These are phyloP conservation scores for Pseudoturritis turrita DNA, from an alignment of 345 rosid species.

Conservation along the genomic window DNA sequence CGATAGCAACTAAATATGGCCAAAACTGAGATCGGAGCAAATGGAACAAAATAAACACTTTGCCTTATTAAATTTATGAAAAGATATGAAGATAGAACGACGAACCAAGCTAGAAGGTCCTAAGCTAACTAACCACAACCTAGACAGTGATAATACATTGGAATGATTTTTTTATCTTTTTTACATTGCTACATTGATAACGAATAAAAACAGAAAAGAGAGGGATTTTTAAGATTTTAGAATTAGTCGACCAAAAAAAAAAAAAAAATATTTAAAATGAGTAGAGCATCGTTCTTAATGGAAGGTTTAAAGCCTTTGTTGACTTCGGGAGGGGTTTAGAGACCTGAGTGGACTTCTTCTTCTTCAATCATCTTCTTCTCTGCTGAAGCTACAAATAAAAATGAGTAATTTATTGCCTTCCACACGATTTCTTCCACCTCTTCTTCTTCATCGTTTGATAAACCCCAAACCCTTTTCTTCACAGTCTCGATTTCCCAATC, in stretches of 20 bases:
- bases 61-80: no score
- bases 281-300: not conserved
- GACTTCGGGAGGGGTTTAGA: not conserved
- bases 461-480: slow-evolving; percentile 37
- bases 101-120: no score
- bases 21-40: no score
- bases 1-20: no score
- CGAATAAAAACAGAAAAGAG: no score
- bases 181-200: no score
- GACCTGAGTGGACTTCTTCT: not conserved
- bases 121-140: no score
- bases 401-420: slow-evolving; percentile 1
- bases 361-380: not conserved
- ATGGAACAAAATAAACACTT: no score
- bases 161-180: no score
- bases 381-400: not conserved
- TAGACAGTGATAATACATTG: no score
- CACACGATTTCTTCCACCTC: not conserved
- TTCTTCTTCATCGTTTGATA: not conserved
- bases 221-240: not conserved
- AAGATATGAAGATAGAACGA: no score
- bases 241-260: not conserved
- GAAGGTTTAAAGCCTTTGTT: not conserved
- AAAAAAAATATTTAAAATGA: not conserved
- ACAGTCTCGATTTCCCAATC: slow-evolving; percentile 18